Base-by-base conservation (phyloP, 257 asterid genomes). In the Mitragyna speciosa region DNA sequence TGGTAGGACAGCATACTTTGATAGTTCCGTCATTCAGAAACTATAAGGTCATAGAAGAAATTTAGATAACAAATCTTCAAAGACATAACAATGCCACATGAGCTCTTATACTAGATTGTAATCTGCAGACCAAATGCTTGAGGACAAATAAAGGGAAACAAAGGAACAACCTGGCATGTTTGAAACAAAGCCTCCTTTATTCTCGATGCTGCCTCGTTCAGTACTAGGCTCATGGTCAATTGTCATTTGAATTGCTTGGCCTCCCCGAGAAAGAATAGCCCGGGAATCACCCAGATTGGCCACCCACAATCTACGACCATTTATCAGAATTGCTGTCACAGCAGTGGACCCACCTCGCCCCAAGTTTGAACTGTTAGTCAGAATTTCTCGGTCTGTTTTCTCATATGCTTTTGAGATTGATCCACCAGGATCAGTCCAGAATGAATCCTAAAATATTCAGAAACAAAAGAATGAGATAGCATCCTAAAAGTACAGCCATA, bases 271-370 rank as follows among this genome's bases (percentile, higher is more conserved):
- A 22, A 87, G 84, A 78, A 87, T 82, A 76, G 90, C 90, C 28
- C 90, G 88, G 43, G 90, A 87, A 82, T 87, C 90, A 71, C 90
- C 90, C 76, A 87, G 82, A 68, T 87, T 87, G 66, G 88, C 90
- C 69, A 87, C 84, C 88, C 88, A 87, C 54, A 84, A 72, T 74
- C 85, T 80, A 75, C 5, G 82, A 39, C 87, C 85, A 78, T 87
- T 76, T 45, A 87, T 72, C 30, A 87, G 82, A 78, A 87, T 82
- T 54, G 90, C 90, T 6, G 90, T 87, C 66, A 87, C 90, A 33
- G 90, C 90, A 65, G 90, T 87, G 70, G 90, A 87, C 20, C 90
- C 90, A 31, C 90, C 90, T 56, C 80, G 83, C 36, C 90, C 90
- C 80, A 87, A 78, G 36, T 68, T 82, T 5, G 88, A 78, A 80